Base-by-base conservation (phyloP, 2,329 filamentous ascomycete species). In the Penicillium sp. region DNA sequence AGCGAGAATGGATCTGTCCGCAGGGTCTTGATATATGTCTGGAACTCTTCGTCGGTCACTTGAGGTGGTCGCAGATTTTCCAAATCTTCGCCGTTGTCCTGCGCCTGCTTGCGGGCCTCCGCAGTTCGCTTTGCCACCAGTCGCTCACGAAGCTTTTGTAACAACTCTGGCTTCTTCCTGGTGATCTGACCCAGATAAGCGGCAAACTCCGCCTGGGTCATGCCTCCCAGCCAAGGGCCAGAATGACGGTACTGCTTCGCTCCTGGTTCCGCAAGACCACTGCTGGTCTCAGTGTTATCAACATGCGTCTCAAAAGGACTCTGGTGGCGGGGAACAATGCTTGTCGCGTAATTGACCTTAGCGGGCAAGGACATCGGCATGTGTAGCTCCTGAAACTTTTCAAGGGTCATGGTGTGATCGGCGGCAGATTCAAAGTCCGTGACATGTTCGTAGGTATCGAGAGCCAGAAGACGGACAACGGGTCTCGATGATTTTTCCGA, bases 341-440 rank as follows among this genome's bases (percentile, higher is more conserved):
- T 62, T 18, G 51, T 61, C 9, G 62, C 53, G 43, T 67, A 68
- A 42, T 63, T 63, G 48, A 63, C 55, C 48, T 62, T 66, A 11
- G 61, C 57, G 26, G 66, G 66, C 26, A 81, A 74, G 13, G 83
- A 79, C 50, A 95, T 73, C 5, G 88, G 82, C 46, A 95, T 71
- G 49, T 81, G 78, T 66, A 96, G 76, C 67, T 95, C 88, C 65
- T 89, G 85, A 73, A 86, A 96, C 74, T 96, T 97, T 64, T 83
- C 76, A 47, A 94, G 74, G 6, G 88, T 90, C 57, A 89, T 73
- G 44, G 84, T 80, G 69, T 95, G 88, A 67, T 95, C 88, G 48
- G 84, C 80, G 0, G 90, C 86, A 34, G 87, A 90, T 54, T 82
- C 78, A 69, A 90, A 97, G 63, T 96, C 90, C 63, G 90, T 95